phyloP scores from a whole-genome alignment of 148 eudicot genomes.

The Heliamphora exappendiculata region DNA sequence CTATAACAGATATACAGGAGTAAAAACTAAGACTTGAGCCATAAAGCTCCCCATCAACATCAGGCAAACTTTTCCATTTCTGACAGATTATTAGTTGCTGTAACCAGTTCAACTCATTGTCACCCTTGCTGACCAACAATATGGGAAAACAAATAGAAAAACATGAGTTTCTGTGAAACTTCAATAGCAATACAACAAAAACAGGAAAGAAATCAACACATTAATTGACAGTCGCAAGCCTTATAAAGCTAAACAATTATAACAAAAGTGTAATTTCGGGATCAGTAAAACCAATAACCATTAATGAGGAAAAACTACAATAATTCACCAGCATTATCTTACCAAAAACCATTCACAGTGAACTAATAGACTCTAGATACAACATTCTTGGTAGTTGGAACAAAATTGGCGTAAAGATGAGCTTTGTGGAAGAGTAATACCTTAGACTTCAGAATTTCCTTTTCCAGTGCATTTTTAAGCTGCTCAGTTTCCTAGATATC shows the following conservation, averaged over 20 bases:
- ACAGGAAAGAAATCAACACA: background rate
- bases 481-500: constrained; percentile 39
- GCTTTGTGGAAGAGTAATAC: constrained; percentile 6
- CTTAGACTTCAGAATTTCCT: constrained; percentile 29
- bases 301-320: background rate
- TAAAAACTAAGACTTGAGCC: background rate
- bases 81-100: background rate
- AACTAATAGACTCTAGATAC: background rate
- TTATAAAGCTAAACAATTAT: background rate
- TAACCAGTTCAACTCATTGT: background rate
- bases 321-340: constrained; percentile 3
- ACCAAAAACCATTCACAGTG: background rate
- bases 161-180: background rate
- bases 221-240: background rate
- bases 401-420: background rate
- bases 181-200: background rate
- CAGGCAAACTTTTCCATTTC: background rate
- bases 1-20: background rate
- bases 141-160: background rate
- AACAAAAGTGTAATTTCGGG: background rate
- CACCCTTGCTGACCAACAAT: background rate
- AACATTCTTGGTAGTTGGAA: background rate
- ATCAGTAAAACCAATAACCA: background rate
- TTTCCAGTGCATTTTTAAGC: constrained; percentile 37
- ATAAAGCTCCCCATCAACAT: background rate